Conservation (phyloP, 2,329 filamentous ascomycete species). For the Chaetothyriales sp. region DNA sequence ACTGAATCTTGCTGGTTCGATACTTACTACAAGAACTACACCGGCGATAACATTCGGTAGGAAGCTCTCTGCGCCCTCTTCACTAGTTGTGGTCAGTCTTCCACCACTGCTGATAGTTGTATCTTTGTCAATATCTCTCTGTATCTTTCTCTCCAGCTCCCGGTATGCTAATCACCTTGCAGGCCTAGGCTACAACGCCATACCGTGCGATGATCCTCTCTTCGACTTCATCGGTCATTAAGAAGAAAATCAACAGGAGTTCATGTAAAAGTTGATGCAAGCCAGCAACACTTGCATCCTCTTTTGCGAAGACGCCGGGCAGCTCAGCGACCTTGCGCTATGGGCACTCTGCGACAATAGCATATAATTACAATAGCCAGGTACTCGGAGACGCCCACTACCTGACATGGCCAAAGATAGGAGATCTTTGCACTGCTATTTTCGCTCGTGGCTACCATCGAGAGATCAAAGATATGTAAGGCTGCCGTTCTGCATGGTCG, state of each 20-base stretch:
- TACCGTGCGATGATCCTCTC: too few species aligned
- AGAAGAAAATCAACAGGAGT: constrained; percentile 18
- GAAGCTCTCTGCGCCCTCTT: constrained; percentile 30
- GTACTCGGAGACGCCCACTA: constrained; percentile 25
- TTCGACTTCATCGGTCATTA: too few species aligned
- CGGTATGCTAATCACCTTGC: too few species aligned
- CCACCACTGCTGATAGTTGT: constrained; percentile 17
- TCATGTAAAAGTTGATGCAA: constrained; percentile 22
- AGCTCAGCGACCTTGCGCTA: constrained; percentile 15
- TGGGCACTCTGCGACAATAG: constrained; percentile 24
- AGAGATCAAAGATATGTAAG: too few species aligned
- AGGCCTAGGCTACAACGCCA: too few species aligned
- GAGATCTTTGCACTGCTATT: constrained; percentile 34
- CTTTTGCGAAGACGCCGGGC: constrained; percentile 1
- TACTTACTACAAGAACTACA: constrained; percentile 6
- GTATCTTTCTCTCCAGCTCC: constrained; percentile 8
- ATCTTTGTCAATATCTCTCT: constrained; percentile 21
- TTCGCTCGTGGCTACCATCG: constrained; percentile 36
- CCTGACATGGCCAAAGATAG: constrained; percentile 34
- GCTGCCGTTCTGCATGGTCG: constrained; percentile 21
- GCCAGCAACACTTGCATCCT: constrained; percentile 19
- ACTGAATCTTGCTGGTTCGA: neutral
- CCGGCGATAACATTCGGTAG: constrained; percentile 24
- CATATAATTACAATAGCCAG: constrained; percentile 6
- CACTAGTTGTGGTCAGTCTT: constrained; percentile 26